A percentile compares a stretch with the other conserved stretches of the same genome.
These are phyloP conservation scores for Globisporangium camurandrum DNA, from an alignment of 352 stramenopile species.

Conservation along the genomic window DNA sequence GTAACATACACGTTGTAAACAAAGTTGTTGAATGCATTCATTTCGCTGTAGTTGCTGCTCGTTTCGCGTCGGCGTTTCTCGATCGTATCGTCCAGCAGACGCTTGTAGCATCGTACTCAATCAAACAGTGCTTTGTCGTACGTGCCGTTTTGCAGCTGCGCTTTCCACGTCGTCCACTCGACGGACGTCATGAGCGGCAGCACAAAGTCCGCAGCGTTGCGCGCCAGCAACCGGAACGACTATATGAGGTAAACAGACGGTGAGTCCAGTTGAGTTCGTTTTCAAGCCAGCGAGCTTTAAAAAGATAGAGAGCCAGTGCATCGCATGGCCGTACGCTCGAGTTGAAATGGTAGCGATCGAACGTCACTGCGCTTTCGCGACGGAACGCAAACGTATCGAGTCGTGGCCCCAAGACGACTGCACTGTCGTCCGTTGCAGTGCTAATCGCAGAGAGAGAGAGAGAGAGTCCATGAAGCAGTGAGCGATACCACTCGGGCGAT, in stretches of 20 bases:
- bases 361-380: constrained; percentile 43
- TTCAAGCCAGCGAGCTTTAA: too few relatives aligned
- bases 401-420: constrained; percentile 62
- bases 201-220: constrained; percentile 69
- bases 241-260: too few relatives aligned
- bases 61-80: not conserved
- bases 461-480: too few relatives aligned
- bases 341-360: constrained; percentile 79
- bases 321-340: constrained; percentile 38
- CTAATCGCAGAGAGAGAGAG: constrained; percentile 18
- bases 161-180: constrained; percentile 83
- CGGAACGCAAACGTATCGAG: constrained; percentile 70
- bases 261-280: too few relatives aligned
- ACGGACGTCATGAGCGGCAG: constrained; percentile 75
- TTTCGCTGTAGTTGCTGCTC: too few relatives aligned
- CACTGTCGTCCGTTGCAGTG: constrained; percentile 51
- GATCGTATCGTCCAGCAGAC: too few relatives aligned
- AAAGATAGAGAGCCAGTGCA: too few relatives aligned
- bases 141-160: constrained; percentile 57
- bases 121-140: constrained; percentile 81
- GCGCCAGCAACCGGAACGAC: constrained; percentile 72
- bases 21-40: too few relatives aligned
- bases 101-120: too few relatives aligned
- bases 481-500: too few relatives aligned
- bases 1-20: too few relatives aligned